phyloP scores from a whole-genome alignment of 225 moss, liverwort and hornwort genomes.

The Polytrichum formosum region DNA sequence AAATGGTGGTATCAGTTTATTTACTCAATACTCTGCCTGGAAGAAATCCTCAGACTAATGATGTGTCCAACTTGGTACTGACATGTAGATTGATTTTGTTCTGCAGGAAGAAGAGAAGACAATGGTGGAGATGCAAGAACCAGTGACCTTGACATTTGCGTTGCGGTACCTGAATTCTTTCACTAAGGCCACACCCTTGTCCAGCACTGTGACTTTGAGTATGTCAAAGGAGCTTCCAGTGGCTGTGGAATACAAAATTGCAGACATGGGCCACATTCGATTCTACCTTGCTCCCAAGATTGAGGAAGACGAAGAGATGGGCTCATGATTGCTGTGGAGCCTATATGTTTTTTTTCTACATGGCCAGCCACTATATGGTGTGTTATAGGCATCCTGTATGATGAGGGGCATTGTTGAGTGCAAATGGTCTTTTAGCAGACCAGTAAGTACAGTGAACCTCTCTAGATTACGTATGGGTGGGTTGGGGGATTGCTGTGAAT shows the following conservation, averaged over 20 bases:
- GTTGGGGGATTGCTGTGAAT: neutral
- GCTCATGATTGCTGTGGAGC: neutral
- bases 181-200: constrained; percentile 80
- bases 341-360: neutral
- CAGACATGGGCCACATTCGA: constrained; percentile 86
- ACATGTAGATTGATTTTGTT: neutral
- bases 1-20: neutral
- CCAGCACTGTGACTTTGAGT: constrained; percentile 82
- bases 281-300: constrained; percentile 94
- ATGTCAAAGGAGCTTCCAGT: constrained; percentile 98
- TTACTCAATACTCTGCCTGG: neutral
- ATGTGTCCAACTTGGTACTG: neutral
- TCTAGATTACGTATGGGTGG: neutral
- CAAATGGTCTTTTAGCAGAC: neutral
- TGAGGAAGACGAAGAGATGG: constrained; percentile 90
- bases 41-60: neutral
- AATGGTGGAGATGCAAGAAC: constrained; percentile 89
- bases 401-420: neutral
- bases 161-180: constrained; percentile 93
- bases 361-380: neutral
- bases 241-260: constrained; percentile 96
- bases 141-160: constrained; percentile 85
- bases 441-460: neutral
- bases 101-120: constrained; percentile 78
- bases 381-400: neutral